Percentiles rank a stretch among this genome's conserved stretches.
phyloP scores from a whole-genome alignment of 768 basidiomycete species.

The Tulasnella sp. region DNA sequence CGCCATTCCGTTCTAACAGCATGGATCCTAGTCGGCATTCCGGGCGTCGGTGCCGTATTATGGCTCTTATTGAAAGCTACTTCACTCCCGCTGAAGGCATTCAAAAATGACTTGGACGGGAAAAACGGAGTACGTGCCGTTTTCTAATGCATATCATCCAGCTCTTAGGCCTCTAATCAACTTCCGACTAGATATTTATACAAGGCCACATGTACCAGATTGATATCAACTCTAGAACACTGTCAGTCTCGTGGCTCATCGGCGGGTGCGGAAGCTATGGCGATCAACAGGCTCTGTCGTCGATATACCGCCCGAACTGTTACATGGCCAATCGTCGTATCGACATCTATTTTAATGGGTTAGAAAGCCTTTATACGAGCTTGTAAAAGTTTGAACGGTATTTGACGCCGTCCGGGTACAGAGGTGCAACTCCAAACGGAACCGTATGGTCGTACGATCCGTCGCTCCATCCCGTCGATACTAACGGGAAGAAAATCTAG shows the following conservation, averaged over 20 bases:
- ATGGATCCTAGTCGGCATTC: not conserved
- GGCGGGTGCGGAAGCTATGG: not conserved
- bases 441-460: not conserved
- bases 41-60: not conserved
- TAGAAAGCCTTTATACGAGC: not conserved
- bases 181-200: not conserved
- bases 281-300: too few species aligned
- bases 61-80: not conserved
- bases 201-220: not conserved
- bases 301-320: too few species aligned
- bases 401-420: not conserved
- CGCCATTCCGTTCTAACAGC: not conserved
- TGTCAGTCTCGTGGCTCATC: not conserved
- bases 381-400: not conserved
- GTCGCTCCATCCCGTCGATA: not conserved
- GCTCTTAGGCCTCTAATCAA: not conserved
- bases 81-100: not conserved
- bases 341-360: not conserved
- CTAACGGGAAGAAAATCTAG: not conserved
- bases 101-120: not conserved
- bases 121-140: not conserved
- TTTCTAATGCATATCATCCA: not conserved
- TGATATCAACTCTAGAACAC: not conserved
- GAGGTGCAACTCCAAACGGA: not conserved
- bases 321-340: not conserved